Percentiles rank a stretch among this genome's conserved stretches.
phyloP scores from a whole-genome alignment of 208 protist species.

The Borovskyia barvae region DNA sequence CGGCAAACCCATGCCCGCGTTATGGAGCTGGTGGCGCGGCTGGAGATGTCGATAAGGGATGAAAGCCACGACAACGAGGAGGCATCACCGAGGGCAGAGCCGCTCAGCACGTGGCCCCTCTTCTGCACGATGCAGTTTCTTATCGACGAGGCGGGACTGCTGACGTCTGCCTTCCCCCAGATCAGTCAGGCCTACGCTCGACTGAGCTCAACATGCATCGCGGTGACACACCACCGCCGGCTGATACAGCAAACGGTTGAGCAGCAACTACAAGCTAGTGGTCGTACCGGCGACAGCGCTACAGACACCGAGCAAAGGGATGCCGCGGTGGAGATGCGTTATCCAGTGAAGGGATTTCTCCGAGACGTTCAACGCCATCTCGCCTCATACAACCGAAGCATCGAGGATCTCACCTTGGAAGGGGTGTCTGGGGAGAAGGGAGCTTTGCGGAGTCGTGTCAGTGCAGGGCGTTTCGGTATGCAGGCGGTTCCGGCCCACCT shows the following conservation, averaged over 20 bases:
- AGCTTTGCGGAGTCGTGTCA: conserved; percentile 35
- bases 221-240: conserved; percentile 48
- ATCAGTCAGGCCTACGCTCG: conserved; percentile 31
- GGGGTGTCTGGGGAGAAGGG: conserved; percentile 43
- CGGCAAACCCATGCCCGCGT: conserved; percentile 45
- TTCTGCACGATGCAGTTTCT: conserved; percentile 65
- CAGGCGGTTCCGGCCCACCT: conserved; percentile 58
- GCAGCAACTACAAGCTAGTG: neutral
- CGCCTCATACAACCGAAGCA: conserved; percentile 35
- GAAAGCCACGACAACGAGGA: conserved; percentile 12
- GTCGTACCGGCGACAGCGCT: neutral
- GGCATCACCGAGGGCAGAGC: no score
- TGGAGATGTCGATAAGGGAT: conserved; percentile 44
- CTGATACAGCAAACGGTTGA: conserved; percentile 45
- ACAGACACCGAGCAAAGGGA: neutral
- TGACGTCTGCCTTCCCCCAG: conserved; percentile 59
- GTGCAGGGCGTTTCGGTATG: conserved; percentile 53
- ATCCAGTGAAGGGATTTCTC: conserved; percentile 47
- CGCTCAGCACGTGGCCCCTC: conserved; percentile 66
- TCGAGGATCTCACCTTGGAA: conserved; percentile 28
- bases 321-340: conserved; percentile 6
- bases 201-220: conserved; percentile 18
- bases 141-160: conserved; percentile 61
- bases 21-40: conserved; percentile 45
- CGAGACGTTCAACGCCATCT: conserved; percentile 52